Evolutionary conservation across 1,139 yeast species (phyloP).

Genomic region (Candida sojae): DNA sequence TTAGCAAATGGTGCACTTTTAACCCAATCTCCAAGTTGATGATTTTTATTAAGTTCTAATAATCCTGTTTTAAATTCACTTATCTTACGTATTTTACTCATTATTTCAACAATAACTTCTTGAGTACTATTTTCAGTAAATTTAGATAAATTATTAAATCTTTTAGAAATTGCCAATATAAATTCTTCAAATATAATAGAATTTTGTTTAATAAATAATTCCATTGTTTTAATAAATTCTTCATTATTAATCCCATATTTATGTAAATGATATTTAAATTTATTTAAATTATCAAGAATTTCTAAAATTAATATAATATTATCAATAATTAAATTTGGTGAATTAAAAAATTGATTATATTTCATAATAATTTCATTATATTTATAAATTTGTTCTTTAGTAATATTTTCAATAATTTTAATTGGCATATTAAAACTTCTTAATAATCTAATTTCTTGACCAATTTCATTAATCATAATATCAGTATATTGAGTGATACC

Average conservation of each 20-base stretch:
- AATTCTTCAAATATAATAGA: slow-evolving; percentile 57
- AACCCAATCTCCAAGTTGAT: slow-evolving; percentile 72
- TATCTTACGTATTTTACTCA: slow-evolving; percentile 62
- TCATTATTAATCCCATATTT: slow-evolving; percentile 15
- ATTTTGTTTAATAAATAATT: slow-evolving; percentile 20
- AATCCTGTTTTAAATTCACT: slow-evolving; percentile 64
- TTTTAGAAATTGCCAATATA: slow-evolving; percentile 53
- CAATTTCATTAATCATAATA: slow-evolving; percentile 50
- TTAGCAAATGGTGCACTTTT: slow-evolving; percentile 51
- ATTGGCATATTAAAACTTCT: slow-evolving; percentile 21
- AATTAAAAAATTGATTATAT: slow-evolving; percentile 14
- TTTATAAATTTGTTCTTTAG: slow-evolving; percentile 24
- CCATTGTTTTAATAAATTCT: slow-evolving; percentile 16
- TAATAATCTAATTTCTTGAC: slow-evolving; percentile 48
- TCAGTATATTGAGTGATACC: slow-evolving; percentile 59
- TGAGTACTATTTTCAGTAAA: slow-evolving; percentile 62
- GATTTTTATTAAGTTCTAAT: slow-evolving; percentile 47
- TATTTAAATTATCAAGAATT: slow-evolving; percentile 37
- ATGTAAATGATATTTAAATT: slow-evolving; percentile 20
- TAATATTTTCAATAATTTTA: slow-evolving; percentile 22
- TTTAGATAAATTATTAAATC: slow-evolving; percentile 43
- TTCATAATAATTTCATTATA: slow-evolving; percentile 16
- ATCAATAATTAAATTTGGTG: slow-evolving; percentile 14
- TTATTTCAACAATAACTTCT: slow-evolving; percentile 65
- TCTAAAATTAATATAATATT: slow-evolving; percentile 45